Evolutionary conservation across 305 asterid species (phyloP).

Genomic region (Solanum chacoense): DNA sequence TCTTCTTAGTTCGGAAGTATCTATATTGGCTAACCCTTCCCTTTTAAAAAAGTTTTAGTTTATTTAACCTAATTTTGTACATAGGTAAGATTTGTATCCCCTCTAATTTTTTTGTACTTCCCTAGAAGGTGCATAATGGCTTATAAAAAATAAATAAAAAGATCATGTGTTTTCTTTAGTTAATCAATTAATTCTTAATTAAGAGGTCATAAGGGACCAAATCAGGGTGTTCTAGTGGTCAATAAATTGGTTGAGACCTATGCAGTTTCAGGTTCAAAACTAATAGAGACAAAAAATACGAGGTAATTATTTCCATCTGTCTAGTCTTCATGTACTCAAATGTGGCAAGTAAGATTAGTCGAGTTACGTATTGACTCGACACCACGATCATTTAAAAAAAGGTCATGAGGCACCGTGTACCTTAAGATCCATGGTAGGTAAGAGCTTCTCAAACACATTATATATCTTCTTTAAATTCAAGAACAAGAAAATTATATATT

Average conservation of each 20-base stretch:
- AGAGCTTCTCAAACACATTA: conserved; percentile 23
- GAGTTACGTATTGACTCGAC: neutral
- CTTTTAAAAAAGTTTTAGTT: neutral
- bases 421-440: conserved; percentile 69
- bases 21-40: neutral
- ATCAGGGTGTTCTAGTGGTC: neutral
- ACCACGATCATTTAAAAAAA: neutral
- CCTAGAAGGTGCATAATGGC: neutral
- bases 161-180: neutral
- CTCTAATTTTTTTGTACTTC: neutral
- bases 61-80: neutral
- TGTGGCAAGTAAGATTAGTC: no score
- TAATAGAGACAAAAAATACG: neutral
- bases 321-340: no score
- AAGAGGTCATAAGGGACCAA: conserved; percentile 9
- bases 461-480: conserved; percentile 8
- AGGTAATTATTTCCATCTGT: rapidly evolving
- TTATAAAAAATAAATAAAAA: no score
- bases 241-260: no score
- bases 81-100: neutral
- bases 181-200: no score
- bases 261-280: rapidly evolving
- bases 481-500: neutral
- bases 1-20: neutral
- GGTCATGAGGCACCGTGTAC: conserved; percentile 27